These are phyloP conservation scores for Litchi chinensis DNA, from an alignment of 345 rosid genomes.

Conservation along the genomic window DNA sequence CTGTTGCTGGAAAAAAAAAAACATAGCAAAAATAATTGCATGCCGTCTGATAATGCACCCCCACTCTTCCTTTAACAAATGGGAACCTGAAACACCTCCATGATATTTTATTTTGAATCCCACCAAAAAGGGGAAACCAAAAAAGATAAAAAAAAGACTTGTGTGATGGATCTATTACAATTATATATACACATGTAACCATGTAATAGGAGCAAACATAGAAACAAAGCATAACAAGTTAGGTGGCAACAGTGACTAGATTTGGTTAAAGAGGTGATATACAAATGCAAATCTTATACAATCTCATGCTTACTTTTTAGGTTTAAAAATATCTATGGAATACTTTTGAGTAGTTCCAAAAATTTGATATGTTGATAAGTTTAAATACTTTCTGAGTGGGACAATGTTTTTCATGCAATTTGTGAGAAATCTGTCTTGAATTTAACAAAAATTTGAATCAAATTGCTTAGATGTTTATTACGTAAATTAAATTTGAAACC, in stretches of 20 bases:
- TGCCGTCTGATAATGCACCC: neutral
- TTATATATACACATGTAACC: neutral
- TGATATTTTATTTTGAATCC: neutral
- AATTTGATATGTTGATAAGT: no score
- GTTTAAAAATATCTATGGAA: no score
- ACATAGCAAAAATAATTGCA: neutral
- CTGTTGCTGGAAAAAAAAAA: neutral
- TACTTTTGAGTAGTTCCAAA: no score
- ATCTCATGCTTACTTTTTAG: neutral
- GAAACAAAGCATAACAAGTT: neutral
- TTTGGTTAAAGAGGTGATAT: neutral
- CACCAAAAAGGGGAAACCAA: no score
- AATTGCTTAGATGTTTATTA: no score
- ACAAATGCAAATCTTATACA: neutral
- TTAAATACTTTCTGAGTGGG: no score
- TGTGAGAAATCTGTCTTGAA: no score
- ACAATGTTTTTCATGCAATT: no score
- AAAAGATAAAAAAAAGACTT: no score
- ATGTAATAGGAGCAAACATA: neutral
- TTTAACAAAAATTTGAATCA: no score
- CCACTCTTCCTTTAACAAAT: neutral
- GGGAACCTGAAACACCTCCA: neutral
- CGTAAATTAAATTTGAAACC: no score
- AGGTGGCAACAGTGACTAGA: neutral
- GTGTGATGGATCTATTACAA: no score